Conservation (phyloP, 176 grass and related monocot genomes). For the Avena atlantica region DNA sequence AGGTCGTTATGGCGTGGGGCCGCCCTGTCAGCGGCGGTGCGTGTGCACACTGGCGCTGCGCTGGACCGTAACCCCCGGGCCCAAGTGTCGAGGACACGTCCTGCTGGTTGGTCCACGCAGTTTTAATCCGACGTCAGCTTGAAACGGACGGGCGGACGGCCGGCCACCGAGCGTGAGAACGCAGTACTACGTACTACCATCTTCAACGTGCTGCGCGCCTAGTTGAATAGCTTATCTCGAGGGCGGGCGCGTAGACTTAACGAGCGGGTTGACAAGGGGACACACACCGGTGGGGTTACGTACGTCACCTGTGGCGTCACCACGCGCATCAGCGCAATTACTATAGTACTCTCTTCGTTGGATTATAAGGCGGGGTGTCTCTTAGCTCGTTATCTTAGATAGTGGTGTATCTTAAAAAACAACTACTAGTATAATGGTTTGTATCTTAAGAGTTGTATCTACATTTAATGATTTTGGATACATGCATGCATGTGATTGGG, state of each 20-base stretch:
- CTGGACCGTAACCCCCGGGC: not conserved
- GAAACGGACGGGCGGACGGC: not conserved
- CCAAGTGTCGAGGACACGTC: not conserved
- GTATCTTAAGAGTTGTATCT: too few species aligned
- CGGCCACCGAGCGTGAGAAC: not conserved
- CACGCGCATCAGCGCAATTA: not conserved
- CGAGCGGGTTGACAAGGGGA: not conserved
- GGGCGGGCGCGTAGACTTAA: not conserved
- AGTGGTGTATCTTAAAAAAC: too few species aligned
- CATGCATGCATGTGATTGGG: too few species aligned
- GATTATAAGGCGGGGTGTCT: too few species aligned
- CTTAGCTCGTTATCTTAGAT: too few species aligned
- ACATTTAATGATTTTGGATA: too few species aligned
- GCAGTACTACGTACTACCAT: too few species aligned
- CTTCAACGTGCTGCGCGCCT: not conserved
- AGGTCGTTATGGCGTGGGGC: not conserved
- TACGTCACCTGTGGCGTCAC: constrained; percentile 40
- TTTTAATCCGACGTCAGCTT: not conserved
- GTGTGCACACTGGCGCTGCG: not conserved
- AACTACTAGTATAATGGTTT: too few species aligned
- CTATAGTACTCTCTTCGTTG: too few species aligned
- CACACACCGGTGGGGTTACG: too few species aligned
- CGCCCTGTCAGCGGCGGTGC: not conserved
- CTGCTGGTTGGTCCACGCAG: not conserved
- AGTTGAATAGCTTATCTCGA: constrained; percentile 39